A percentile compares a stretch with the other conserved stretches of the same genome.
These are phyloP conservation scores for Pharus latifolius DNA, from an alignment of 176 grass and related monocot species.

Conservation along the genomic window DNA sequence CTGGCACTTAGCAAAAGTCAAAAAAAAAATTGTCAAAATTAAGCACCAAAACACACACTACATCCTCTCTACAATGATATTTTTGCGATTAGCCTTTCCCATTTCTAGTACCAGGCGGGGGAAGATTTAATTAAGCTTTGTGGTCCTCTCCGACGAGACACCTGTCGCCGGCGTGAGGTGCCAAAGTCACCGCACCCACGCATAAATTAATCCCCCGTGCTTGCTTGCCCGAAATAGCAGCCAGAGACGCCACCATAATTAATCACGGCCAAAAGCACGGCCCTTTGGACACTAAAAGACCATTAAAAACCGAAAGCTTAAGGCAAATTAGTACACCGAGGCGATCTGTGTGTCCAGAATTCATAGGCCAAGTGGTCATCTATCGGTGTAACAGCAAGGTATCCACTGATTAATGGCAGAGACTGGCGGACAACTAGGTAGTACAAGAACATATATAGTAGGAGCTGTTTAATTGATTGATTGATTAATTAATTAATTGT, in stretches of 20 bases:
- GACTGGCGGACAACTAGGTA: background rate
- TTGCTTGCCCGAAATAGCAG: constrained; percentile 37
- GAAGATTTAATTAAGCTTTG: too few species aligned
- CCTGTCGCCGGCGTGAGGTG: constrained; percentile 34
- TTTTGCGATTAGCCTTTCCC: too few species aligned
- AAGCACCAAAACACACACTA: too few species aligned
- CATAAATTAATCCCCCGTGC: constrained; percentile 31
- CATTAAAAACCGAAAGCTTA: too few species aligned
- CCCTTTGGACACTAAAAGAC: too few species aligned
- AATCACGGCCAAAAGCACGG: background rate
- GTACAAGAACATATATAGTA: background rate
- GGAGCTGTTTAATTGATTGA: background rate
- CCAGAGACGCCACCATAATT: background rate
- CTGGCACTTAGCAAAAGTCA: too few species aligned
- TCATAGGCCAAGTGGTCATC: background rate
- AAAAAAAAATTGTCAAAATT: too few species aligned
- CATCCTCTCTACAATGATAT: too few species aligned
- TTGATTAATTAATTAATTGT: too few species aligned
- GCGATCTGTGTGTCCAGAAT: background rate
- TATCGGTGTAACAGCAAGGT: background rate
- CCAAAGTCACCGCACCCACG: constrained; percentile 34
- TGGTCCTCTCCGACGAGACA: constrained; percentile 25
- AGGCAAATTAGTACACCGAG: too few species aligned
- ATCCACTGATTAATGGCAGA: background rate
- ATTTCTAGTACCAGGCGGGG: too few species aligned